Conservation (phyloP, 306 rosid genomes). For the Cucurbita pepo region DNA sequence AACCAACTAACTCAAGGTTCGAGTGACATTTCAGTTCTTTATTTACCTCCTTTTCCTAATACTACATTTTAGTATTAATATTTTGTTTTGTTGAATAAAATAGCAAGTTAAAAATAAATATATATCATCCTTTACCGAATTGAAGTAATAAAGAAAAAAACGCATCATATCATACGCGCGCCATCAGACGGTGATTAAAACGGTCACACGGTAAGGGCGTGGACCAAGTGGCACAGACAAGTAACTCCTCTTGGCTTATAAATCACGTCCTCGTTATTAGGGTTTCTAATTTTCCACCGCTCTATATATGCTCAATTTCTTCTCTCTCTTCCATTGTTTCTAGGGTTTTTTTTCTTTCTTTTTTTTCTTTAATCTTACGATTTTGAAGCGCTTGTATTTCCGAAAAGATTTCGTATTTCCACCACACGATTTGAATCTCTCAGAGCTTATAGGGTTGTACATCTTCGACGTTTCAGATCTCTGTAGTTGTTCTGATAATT, state of each 20-base stretch:
- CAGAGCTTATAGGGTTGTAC: neutral
- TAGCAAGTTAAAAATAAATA: too few relatives aligned
- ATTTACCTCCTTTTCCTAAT: too few relatives aligned
- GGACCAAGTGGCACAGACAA: neutral
- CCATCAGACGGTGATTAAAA: neutral
- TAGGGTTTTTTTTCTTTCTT: neutral
- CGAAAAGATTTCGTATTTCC: neutral
- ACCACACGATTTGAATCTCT: neutral
- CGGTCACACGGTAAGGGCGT: neutral
- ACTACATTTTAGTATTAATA: too few relatives aligned
- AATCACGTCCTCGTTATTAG: neutral
- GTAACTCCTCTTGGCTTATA: neutral
- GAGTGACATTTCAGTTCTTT: too few relatives aligned
- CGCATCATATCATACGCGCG: neutral
- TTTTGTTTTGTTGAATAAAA: too few relatives aligned
- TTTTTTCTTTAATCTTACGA: neutral
- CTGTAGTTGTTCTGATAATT: neutral
- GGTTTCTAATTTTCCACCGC: constrained; percentile 1
- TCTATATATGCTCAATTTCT: neutral
- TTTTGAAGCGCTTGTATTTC: neutral
- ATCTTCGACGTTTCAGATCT: neutral
- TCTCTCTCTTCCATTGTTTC: neutral
- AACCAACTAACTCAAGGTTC: too few relatives aligned
- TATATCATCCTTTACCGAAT: too few relatives aligned
- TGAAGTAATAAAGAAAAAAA: too few relatives aligned